Evolutionary conservation across 23 red algal species (phyloP), one percentile per base, ranked within the genome.

Genomic region (Gracilaria caudata): DNA sequence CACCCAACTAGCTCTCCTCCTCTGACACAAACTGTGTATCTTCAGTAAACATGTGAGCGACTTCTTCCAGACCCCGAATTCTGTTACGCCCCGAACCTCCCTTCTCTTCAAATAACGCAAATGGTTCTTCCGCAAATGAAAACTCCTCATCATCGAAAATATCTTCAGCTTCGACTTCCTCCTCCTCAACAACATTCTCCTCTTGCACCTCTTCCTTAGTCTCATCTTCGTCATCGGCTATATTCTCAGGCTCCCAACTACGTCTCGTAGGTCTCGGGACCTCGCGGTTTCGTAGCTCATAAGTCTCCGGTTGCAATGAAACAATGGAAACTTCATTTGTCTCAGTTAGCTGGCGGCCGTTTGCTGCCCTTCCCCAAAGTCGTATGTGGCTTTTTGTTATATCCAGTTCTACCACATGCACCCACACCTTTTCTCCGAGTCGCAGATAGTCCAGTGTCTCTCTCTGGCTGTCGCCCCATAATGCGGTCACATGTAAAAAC

Each of bases 401-500:
- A 53, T 93, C 90, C 25, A 93, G 37, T 37, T 93, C 90, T 2
- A 34, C 70, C 2, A 93, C 81, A 43, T 79, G 28, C 33, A 93
- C 90, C 81, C 82, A 87, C 3, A 86, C 38, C 26, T 51, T 66
- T 30, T 92, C n/a, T 23, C 94, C 94, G 16, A 92, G 23, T 17
- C 86, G 82, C n/a, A 98, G 64, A 34, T 35, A 66, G 55, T 98
- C 85, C 45, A 98, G 46, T 17, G 95, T 98, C 20, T 88, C 81
- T 45, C 90, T 87, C 81, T 71, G 86, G 29, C 66, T 41, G 7
- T 51, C 63, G 26, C 95, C 95, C 86, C 90, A 98, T 7, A 98
- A 14, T 0, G 71, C 85, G 9, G 73, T 58, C 3, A 98, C 90
- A 38, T 98, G 95, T 90, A 98, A 44, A 94, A 98, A 98, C 24